A percentile compares a stretch with the other conserved stretches of the same genome.
These are phyloP conservation scores for Eimeria sp. DNA, from an alignment of 169 alveolate genomes.

Conservation along the genomic window DNA sequence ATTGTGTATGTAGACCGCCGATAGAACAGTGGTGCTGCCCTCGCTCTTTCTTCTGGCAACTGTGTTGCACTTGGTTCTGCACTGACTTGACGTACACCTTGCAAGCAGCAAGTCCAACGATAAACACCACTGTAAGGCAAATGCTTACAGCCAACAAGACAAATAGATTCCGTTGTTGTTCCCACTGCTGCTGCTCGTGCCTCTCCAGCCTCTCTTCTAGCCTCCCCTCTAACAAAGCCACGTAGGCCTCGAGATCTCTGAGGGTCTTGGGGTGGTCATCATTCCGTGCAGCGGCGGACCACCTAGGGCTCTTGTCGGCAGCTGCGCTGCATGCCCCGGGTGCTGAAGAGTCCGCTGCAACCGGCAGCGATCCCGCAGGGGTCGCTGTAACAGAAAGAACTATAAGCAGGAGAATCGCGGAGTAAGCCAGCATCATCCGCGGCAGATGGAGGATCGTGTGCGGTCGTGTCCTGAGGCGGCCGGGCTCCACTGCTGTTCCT, in stretches of 20 bases:
- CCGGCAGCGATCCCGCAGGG: not conserved
- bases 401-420: not conserved
- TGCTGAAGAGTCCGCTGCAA: not conserved
- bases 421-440: not conserved
- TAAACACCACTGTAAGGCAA: slow-evolving; percentile 26
- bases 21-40: not conserved
- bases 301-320: not conserved
- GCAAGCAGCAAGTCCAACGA: slow-evolving; percentile 44
- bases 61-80: slow-evolving; percentile 3
- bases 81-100: slow-evolving; percentile 55
- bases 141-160: slow-evolving; percentile 34
- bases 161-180: slow-evolving; percentile 19
- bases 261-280: not conserved
- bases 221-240: slow-evolving; percentile 38
- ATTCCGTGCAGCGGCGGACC: not conserved
- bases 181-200: slow-evolving; percentile 58
- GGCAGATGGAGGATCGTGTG: not conserved
- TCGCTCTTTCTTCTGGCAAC: not conserved
- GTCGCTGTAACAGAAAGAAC: not conserved
- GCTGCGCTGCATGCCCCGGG: slow-evolving; percentile 15
- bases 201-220: slow-evolving; percentile 47
- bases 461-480: not conserved
- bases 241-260: slow-evolving; percentile 31
- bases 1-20: not conserved
- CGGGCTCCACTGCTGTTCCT: slow-evolving; percentile 12